Evolutionary conservation across 306 rosid species (phyloP).

Genomic region (Vigna trinervia): DNA sequence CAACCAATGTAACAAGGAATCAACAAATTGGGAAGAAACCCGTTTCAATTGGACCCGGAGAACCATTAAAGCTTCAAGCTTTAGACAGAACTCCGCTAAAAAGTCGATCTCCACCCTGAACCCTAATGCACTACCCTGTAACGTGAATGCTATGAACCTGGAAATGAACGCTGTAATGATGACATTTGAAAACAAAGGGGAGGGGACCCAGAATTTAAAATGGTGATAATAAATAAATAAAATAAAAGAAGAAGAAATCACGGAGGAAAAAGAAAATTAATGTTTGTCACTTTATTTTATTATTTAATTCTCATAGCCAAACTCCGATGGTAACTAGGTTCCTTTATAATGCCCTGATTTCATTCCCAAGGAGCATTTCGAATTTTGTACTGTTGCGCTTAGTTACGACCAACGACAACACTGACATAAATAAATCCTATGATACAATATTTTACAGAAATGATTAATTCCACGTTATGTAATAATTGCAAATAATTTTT

Average conservation of each 20-base stretch:
- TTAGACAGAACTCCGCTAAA: constrained; percentile 41
- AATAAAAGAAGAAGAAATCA: not conserved
- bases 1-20: constrained; percentile 47
- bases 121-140: constrained; percentile 38
- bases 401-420: not conserved
- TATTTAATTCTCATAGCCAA: not conserved
- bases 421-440: too few species aligned
- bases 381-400: not conserved
- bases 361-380: not conserved
- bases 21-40: constrained; percentile 45
- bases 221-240: too few species aligned
- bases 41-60: constrained; percentile 33
- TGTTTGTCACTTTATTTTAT: not conserved
- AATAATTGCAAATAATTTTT: too few species aligned
- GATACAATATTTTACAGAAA: not conserved
- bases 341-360: not conserved
- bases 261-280: not conserved
- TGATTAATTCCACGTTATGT: too few species aligned
- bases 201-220: not conserved
- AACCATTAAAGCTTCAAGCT: constrained; percentile 45
- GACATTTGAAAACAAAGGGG: constrained; percentile 21
- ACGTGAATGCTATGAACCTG: not conserved
- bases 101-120: constrained; percentile 32
- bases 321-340: not conserved
- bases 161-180: constrained; percentile 2